Conservation (phyloP, 768 basidiomycete genomes). For the Trametes cingulata region DNA sequence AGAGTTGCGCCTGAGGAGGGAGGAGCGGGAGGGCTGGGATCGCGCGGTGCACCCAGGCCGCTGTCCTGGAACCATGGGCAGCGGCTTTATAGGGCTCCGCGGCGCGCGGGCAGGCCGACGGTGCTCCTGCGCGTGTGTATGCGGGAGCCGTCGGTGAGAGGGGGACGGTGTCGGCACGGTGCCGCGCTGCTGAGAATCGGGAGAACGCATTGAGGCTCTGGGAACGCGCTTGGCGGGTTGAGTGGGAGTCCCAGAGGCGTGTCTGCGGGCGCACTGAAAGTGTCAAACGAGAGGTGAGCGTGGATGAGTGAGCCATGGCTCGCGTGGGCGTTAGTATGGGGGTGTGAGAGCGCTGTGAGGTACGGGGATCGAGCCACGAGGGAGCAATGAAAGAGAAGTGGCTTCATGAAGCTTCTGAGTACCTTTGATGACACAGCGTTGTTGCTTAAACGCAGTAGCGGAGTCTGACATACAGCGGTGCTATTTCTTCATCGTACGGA, state of each 20-base stretch:
- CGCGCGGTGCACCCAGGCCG: neutral
- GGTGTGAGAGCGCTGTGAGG: neutral
- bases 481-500: too few species aligned
- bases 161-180: conserved; percentile 2
- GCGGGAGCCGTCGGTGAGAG: conserved; percentile 8
- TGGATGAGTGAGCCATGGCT: neutral
- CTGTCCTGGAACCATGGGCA: conserved; percentile 1
- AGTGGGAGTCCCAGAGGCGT: conserved; percentile 5
- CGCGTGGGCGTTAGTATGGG: neutral
- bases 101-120: neutral
- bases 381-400: neutral
- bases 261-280: neutral
- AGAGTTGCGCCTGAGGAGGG: neutral
- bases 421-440: neutral
- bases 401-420: neutral
- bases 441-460: neutral
- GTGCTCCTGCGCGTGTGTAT: conserved; percentile 2
- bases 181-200: neutral
- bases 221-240: neutral
- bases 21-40: neutral
- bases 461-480: too few species aligned
- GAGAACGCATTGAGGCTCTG: neutral
- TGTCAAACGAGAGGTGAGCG: neutral
- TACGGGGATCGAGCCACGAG: too few species aligned
- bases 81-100: conserved; percentile 3